Evolutionary conservation across 352 stramenopile species (phyloP), one percentile per base, ranked within the genome.

Genomic region (Saprolegnia diclina): DNA sequence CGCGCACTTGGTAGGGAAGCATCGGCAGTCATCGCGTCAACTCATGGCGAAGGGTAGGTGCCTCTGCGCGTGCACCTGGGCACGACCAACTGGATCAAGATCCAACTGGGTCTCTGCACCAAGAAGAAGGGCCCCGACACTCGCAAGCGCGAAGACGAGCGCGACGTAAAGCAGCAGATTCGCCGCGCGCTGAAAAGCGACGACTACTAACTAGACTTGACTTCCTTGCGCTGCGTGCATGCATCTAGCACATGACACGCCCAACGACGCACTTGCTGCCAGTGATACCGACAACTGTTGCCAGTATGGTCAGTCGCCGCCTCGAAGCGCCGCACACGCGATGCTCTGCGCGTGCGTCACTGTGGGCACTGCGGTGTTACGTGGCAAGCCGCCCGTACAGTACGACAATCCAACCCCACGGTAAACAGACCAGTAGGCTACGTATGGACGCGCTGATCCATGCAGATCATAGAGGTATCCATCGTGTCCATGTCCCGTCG

Each of bases 81-180:
- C 42, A 82, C 78, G 44, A 94, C 85, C 13, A 85, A 85, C 7
- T 94, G 85, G 85, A 89, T 93, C 75, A 93, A 94, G 61, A 77
- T 94, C n/a, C 79, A 90, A 46, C 71, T 91, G 61, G 83, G 82
- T 16, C 76, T 85, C 13, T 91, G 85, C 65, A 82, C 80, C 64
- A 89, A 89, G 64, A 72, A 75, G 13, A 81, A 77, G 37, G 82
- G 85, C 66, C 71, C 88, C 2, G 85, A 94, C 69, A 91, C 80
- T 37, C 85, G 85, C 65, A 85, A 83, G 74, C 82, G 82, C 24
- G 83, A 93, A 35, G 79, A 89, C 55, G 73, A 89, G 56, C 81
- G 85, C 56, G 85, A 91, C 48, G 75, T 90, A 57, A 85, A 90
- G 76, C 82, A 81, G 0, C 79, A 90, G 40, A 72, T 93, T 18